Base-by-base conservation (phyloP, 2,329 filamentous ascomycete species). In the Aspergillus sclerotialis region DNA sequence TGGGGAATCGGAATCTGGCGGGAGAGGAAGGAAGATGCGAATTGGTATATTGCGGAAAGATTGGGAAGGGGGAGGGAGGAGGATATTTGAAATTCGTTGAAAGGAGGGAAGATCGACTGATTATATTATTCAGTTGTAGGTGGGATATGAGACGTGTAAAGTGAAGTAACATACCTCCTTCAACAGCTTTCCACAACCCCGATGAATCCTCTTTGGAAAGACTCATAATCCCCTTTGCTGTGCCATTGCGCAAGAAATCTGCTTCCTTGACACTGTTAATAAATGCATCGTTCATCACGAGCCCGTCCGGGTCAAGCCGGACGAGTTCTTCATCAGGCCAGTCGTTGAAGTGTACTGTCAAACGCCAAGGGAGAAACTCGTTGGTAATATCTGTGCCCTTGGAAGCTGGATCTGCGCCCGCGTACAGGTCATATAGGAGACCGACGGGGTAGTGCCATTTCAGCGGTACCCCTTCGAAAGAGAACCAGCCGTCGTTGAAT, bases 181-280 rank as follows among this genome's bases (percentile, higher is more conserved):
- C 73, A 27, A 94, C 84, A 7, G 84, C 75, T 45, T 80, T 75
- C 87, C 89, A 95, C 21, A 95, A 70, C 19, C 82, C 76, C 6
- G 80, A 85, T 10, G 85, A 92, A 57, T 94, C 80, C 29, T 84
- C 79, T 57, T 88, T 89, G 40, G 82, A 87, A 52, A 95, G 68
- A 35, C 80, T 82, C 86, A 94, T 94, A 52, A 94, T 89, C 40
- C 84, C 82, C 56, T 90, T 88, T 11, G 86, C 87, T 35, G 84
- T 92, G 28, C 88, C 87, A 48, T 92, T 90, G 33, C 89, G 78
- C 32, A 94, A 69, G 48, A 88, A 94, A 61, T 94, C 88, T 18
- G 89, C 88, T 71, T 84, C 80, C 55, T 84, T 84, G 42, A 84
- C 79, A 33, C 71, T 77, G 45, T 84, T 82, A 35, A 81, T 78